Base-by-base conservation (phyloP, 345 rosid species). In the Brassica napus region DNA sequence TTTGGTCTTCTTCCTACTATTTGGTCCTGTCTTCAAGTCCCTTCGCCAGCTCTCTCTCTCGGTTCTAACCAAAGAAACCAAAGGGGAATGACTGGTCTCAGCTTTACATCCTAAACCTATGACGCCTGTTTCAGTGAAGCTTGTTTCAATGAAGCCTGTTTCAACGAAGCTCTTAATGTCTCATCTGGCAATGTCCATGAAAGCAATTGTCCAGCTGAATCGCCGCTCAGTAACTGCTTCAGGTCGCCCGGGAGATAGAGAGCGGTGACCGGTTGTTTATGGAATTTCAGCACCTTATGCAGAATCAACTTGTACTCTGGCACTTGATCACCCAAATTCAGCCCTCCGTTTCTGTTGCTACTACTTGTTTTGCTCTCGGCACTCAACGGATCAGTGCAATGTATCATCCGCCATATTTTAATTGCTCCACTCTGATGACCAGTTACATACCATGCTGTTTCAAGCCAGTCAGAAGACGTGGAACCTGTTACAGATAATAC, bases 351-450 rank as follows among this genome's bases (percentile, higher is more conserved):
- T 74, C 85, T 82, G 71, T 72, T 81, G 78, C 71, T 84, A 80
- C 71, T 84, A 83, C 82, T 82, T 72, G 83, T 80, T 78, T 86
- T 88, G 86, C 86, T 85, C 60, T 64, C 81, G 24, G 79, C 84
- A 67, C 82, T 86, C 80, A 84, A 87, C 15, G 84, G 87, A 82
- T 80, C 88, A 16, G 97, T 79, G 82, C 77, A 80, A 82, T 96
- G 95, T 60, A 96, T 79, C 98, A 96, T 92, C 70, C 89, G 90
- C 99, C 99, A 96, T 71, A 96, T 90, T 86, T 93, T 96, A 71
- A 96, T 86, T 2, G 99, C 93, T 23, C 99, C 99, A 82, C 98
- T 96, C 84, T 93, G 99, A 84, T 96, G 99, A 68, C 99, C 99
- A 9, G 99, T 96, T 81, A 86, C 95, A 64, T 90, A 93, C 98